Evolutionary conservation across 495 filamentous ascomycete genomes (phyloP).

Genomic region (Penicillium maclennaniae): DNA sequence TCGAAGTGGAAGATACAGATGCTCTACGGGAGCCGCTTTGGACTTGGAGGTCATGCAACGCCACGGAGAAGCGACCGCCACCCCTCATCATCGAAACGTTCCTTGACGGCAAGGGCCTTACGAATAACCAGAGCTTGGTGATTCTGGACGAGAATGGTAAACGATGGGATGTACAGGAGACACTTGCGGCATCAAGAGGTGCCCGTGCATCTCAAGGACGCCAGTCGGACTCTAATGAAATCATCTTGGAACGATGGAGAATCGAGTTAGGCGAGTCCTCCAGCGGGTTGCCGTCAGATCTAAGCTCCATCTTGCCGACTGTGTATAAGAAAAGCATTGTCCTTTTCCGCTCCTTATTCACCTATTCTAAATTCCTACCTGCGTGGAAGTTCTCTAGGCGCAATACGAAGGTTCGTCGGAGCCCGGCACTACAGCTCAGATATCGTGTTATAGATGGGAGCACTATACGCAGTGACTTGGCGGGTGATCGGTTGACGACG

Average conservation of each 20-base stretch:
- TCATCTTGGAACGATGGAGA: constrained; percentile 88
- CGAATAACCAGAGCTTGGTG: constrained; percentile 80
- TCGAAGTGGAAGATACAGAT: constrained; percentile 90
- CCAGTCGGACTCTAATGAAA: constrained; percentile 50
- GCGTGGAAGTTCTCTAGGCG: constrained; percentile 82
- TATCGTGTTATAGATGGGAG: constrained; percentile 71
- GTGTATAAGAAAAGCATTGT: constrained; percentile 96
- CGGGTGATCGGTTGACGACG: constrained; percentile 62
- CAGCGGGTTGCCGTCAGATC: constrained; percentile 54
- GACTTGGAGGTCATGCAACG: constrained; percentile 74
- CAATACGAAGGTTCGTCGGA: constrained; percentile 60
- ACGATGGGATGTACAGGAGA: constrained; percentile 86
- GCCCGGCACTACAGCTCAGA: constrained; percentile 62
- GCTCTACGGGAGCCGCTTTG: constrained; percentile 73
- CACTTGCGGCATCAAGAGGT: constrained; percentile 57
- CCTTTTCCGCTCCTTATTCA: constrained; percentile 88
- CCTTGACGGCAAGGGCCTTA: constrained; percentile 75
- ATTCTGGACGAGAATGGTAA: constrained; percentile 84
- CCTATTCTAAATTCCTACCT: constrained; percentile 76
- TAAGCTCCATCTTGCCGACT: constrained; percentile 70
- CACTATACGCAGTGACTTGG: constrained; percentile 33
- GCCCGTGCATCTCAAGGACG: constrained; percentile 29
- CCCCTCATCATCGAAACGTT: constrained; percentile 88
- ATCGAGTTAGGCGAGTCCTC: constrained; percentile 67
- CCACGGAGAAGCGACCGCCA: constrained; percentile 72